Evolutionary conservation across 2,329 filamentous ascomycete species (phyloP).

Genomic region (Trichoderma simmonsii): DNA sequence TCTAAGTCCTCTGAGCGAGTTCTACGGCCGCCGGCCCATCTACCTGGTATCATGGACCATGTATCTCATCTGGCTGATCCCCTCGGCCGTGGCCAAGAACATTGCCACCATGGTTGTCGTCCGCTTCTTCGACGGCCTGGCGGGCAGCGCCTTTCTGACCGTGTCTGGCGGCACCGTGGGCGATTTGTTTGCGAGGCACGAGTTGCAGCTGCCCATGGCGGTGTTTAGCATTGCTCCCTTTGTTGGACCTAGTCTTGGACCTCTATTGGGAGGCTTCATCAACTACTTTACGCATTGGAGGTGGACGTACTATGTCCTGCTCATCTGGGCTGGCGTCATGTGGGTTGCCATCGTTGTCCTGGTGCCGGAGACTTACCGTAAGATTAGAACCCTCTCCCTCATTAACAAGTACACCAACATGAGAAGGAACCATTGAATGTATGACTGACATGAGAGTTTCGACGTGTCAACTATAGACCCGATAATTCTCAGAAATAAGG

Average conservation of each 20-base stretch:
- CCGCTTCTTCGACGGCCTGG: conserved; percentile 73
- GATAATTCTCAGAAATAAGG: conserved; percentile 72
- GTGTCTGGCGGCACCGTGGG: conserved; percentile 85
- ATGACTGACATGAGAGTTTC: not conserved
- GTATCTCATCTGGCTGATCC: conserved; percentile 78
- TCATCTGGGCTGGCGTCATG: conserved; percentile 74
- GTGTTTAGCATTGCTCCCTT: conserved; percentile 68
- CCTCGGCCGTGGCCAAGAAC: conserved; percentile 76
- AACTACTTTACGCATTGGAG: conserved; percentile 72
- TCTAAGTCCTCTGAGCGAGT: conserved; percentile 64
- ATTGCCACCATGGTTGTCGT: conserved; percentile 75
- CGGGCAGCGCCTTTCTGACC: conserved; percentile 64
- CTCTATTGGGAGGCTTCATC: conserved; percentile 73
- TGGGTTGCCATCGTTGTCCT: conserved; percentile 63
- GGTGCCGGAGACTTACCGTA: conserved; percentile 84
- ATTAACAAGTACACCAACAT: not conserved
- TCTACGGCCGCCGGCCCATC: conserved; percentile 79
- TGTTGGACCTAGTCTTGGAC: conserved; percentile 58
- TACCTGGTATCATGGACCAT: conserved; percentile 72
- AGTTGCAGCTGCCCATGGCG: conserved; percentile 79
- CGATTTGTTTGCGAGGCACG: conserved; percentile 67
- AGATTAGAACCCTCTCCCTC: not conserved
- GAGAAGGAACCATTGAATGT: not conserved
- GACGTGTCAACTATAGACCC: conserved; percentile 42
- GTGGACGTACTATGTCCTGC: conserved; percentile 79